phyloP scores from a whole-genome alignment of 2,329 filamentous ascomycete species.

The Tolypocladium album region DNA sequence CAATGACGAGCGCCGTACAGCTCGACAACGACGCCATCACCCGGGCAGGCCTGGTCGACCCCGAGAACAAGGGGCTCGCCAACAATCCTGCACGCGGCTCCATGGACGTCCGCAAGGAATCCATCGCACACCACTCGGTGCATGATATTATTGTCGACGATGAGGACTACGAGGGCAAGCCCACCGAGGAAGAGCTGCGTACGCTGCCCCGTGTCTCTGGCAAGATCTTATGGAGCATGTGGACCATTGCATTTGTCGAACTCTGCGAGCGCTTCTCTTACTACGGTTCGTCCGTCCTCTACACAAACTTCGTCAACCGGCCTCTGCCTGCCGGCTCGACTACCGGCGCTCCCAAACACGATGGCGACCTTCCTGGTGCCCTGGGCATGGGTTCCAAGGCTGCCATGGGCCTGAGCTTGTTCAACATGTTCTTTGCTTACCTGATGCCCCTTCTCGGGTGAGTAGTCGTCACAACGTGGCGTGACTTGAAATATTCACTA shows the following conservation, averaged over 20 bases:
- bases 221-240: constrained; percentile 54
- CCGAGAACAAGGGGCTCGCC: constrained; percentile 17
- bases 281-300: constrained; percentile 60
- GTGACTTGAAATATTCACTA: too few relatives aligned
- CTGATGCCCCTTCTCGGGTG: constrained; percentile 44
- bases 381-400: constrained; percentile 48
- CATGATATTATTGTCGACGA: constrained; percentile 5
- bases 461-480: not conserved
- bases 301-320: constrained; percentile 55
- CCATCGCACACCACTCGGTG: constrained; percentile 6
- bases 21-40: constrained; percentile 26
- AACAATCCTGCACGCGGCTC: constrained; percentile 15
- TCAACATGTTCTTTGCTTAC: constrained; percentile 54
- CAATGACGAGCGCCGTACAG: constrained; percentile 23
- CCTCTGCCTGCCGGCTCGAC: constrained; percentile 40
- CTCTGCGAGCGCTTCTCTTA: constrained; percentile 69
- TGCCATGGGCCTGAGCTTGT: constrained; percentile 33
- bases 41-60: constrained; percentile 18
- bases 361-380: constrained; percentile 34
- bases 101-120: constrained; percentile 13
- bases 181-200: constrained; percentile 50
- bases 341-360: constrained; percentile 34
- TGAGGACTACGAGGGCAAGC: constrained; percentile 21
- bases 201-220: constrained; percentile 55
- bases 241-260: constrained; percentile 62